Evolutionary conservation across 371 early-diverging fungal genomes (phyloP), one percentile per base, ranked within the genome.

Genomic region (Lichtheimia corymbifera): DNA sequence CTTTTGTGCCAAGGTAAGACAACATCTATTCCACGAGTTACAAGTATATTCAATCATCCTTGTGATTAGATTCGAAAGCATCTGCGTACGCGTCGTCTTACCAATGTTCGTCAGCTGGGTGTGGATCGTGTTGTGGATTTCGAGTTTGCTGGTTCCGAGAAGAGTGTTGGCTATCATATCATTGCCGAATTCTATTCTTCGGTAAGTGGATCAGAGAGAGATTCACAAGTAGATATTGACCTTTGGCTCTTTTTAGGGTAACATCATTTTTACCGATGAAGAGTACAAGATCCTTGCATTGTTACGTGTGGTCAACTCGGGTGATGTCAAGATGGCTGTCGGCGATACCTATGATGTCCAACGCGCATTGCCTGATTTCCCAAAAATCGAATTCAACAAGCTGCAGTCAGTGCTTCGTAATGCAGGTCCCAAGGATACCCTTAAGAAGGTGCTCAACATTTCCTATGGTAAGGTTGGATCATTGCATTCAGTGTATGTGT

Each of bases 121-220:
- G 78, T 89, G 50, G 99, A 99, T 83, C 89, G 99, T 45, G 90
- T 95, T 58, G 86, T 97, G 20, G 93, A 96, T 76, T 88, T 98
- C 77, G 88, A 91, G 62, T 98, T 98, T 86, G 80, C 88, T 9
- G 91, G 89, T 15, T 76, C 82, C 5, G 82, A 86, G 30, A 77
- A 76, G 25, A 83, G 84, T 49, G 74, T 81, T 54, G 91, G 93
- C 0, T 94, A 87, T 68, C 97, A 98, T 63, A 73, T 98, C n/a
- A 88, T 98, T 65, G 85, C 91, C 61, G 98, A 98, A 76, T 94
- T 97, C 62, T 98, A 95, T 69, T 89, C 96, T 52, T 84, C 91
- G 53, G 89, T 88, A 85, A 80, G 77, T 52, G 7, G n/a, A 14
- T 22, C 0, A 7, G 20, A 28, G 25, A 12, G 1, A 28, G 13